Percentiles rank a stretch among this genome's conserved stretches.
These are phyloP conservation scores for Curvularia eragrostidis DNA, from an alignment of 2,329 filamentous ascomycete species.

Conservation along the genomic window DNA sequence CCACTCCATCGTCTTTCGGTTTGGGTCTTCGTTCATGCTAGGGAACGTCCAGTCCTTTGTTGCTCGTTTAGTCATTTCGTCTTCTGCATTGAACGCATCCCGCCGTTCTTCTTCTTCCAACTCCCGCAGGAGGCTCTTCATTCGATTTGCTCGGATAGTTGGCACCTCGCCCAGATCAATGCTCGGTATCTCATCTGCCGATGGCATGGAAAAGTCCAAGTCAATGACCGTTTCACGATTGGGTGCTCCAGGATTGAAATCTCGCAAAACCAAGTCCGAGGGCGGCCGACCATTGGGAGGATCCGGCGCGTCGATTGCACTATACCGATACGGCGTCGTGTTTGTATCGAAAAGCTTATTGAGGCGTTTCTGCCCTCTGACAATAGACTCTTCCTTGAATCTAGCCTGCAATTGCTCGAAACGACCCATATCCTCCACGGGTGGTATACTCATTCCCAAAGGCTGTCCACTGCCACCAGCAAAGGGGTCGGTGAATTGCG, in stretches of 20 bases:
- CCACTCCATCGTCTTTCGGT: constrained; percentile 62
- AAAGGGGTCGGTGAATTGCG: constrained; percentile 55
- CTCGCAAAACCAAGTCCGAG: constrained; percentile 64
- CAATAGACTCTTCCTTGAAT: constrained; percentile 64
- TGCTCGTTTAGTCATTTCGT: constrained; percentile 45
- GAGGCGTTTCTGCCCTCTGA: constrained; percentile 63
- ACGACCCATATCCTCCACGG: constrained; percentile 37
- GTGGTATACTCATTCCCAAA: constrained; percentile 50
- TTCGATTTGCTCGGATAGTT: constrained; percentile 63
- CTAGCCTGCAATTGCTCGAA: constrained; percentile 54
- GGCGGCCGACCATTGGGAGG: constrained; percentile 50
- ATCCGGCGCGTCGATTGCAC: constrained; percentile 58
- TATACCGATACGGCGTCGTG: constrained; percentile 64
- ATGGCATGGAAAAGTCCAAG: constrained; percentile 60
- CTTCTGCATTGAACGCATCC: constrained; percentile 36
- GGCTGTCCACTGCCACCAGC: constrained; percentile 40
- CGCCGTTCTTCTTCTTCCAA: constrained; percentile 51
- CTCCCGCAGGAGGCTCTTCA: constrained; percentile 55
- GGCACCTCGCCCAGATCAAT: constrained; percentile 59
- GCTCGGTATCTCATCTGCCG: constrained; percentile 42
- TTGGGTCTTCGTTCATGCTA: constrained; percentile 46
- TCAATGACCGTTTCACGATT: constrained; percentile 63
- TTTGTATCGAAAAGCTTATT: constrained; percentile 64
- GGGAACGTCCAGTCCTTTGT: constrained; percentile 65
- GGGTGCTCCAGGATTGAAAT: constrained; percentile 50